These are phyloP conservation scores for Tinospora cordifolia DNA, from an alignment of 164 flowering plant genomes.

Conservation along the genomic window DNA sequence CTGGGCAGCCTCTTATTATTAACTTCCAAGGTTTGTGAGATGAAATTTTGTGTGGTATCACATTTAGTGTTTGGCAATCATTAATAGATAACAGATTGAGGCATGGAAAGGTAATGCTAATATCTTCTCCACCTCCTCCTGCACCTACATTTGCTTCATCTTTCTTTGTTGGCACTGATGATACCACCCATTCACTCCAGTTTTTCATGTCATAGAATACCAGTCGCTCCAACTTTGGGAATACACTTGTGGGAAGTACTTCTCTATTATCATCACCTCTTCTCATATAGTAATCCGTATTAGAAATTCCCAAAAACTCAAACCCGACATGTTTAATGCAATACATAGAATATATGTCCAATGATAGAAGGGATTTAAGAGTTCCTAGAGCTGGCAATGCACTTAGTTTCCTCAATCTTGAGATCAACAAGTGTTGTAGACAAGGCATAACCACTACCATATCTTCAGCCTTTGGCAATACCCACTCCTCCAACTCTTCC, in stretches of 20 bases:
- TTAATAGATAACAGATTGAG: too few species aligned
- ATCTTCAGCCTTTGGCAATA: too few species aligned
- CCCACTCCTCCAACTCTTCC: too few species aligned
- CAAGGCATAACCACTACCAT: neutral
- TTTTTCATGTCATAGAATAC: neutral
- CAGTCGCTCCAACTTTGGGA: neutral
- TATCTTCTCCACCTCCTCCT: too few species aligned
- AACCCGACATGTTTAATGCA: neutral
- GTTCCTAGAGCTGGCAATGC: neutral
- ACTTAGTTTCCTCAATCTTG: neutral
- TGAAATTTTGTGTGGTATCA: neutral
- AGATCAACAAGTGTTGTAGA: neutral
- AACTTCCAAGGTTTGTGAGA: neutral
- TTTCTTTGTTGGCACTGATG: too few species aligned
- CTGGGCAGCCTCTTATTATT: neutral
- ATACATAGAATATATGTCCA: neutral
- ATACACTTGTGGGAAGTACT: neutral
- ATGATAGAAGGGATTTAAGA: neutral
- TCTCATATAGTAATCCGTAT: too few species aligned
- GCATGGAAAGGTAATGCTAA: too few species aligned
- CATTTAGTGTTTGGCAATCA: too few species aligned
- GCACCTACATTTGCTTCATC: too few species aligned
- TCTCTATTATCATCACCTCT: neutral
- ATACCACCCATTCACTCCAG: neutral
- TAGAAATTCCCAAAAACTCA: neutral